A percentile compares a stretch with the other conserved stretches of the same genome.
Conservation (phyloP, 306 rosid genomes). For the Clitoria ternatea region DNA sequence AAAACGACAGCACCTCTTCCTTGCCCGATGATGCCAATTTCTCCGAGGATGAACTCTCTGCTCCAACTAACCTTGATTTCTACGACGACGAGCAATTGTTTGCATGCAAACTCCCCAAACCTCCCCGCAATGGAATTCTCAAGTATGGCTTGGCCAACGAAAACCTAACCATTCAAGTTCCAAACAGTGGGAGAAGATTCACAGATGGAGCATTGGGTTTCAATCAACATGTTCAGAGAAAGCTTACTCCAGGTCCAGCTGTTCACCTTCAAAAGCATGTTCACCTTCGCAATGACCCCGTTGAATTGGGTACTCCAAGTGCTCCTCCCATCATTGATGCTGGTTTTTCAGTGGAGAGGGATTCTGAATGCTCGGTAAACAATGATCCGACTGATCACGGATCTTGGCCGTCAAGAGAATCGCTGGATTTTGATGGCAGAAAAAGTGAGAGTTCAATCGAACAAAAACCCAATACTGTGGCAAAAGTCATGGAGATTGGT, state of each 20-base stretch:
- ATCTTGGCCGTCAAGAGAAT: slow-evolving; percentile 42
- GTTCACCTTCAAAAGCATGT: slow-evolving; percentile 44
- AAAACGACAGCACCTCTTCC: no score
- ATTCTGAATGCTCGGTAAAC: slow-evolving; percentile 29
- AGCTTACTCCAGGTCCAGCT: slow-evolving; percentile 41
- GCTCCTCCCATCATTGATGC: slow-evolving; percentile 80
- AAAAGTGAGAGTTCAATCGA: slow-evolving; percentile 42
- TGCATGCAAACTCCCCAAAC: slow-evolving; percentile 23
- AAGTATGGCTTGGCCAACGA: slow-evolving; percentile 57
- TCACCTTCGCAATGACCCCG: slow-evolving; percentile 42
- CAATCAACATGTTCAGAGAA: slow-evolving; percentile 40
- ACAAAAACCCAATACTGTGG: slow-evolving; percentile 26
- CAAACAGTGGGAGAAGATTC: slow-evolving; percentile 52
- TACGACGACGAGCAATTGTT: slow-evolving; percentile 59
- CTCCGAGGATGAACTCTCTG: slow-evolving; percentile 50
- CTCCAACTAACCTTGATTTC: slow-evolving; percentile 33
- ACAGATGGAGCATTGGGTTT: slow-evolving; percentile 63
- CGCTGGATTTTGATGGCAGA: slow-evolving; percentile 38
- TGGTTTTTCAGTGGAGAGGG: slow-evolving; percentile 27
- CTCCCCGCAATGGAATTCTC: slow-evolving; percentile 29
- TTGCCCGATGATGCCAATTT: slow-evolving; percentile 33
- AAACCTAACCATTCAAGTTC: slow-evolving; percentile 59
- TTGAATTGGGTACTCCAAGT: slow-evolving; percentile 88
- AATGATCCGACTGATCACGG: slow-evolving; percentile 32
- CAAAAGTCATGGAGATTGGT: slow-evolving; percentile 29